Conservation (phyloP, 2,329 filamentous ascomycete species). For the Ophiostoma sp. region DNA sequence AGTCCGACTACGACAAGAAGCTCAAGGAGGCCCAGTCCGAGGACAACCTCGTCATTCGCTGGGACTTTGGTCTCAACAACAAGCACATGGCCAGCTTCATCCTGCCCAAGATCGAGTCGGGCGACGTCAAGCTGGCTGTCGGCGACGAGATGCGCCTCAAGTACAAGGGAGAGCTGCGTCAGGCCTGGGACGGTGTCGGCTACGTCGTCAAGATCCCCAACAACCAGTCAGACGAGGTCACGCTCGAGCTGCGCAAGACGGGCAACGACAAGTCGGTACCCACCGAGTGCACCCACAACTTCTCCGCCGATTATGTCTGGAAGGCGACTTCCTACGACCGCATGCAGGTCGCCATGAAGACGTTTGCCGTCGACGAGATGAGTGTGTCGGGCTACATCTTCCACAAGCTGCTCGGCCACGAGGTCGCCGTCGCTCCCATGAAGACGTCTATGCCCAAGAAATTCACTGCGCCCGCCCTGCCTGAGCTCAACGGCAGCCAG, state of each 20-base stretch:
- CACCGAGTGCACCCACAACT: slow-evolving; percentile 95
- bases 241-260: slow-evolving; percentile 88
- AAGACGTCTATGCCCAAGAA: slow-evolving; percentile 95
- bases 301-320: slow-evolving; percentile 98
- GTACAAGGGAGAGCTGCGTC: slow-evolving; percentile 90
- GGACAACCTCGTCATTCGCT: slow-evolving; percentile 89
- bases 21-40: slow-evolving; percentile 97
- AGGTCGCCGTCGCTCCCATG: slow-evolving; percentile 91
- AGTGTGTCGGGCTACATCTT: slow-evolving; percentile 99
- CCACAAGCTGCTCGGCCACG: slow-evolving; percentile 91
- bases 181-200: slow-evolving; percentile 94
- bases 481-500: slow-evolving; percentile 92
- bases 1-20: slow-evolving; percentile 98
- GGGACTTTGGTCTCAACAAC: slow-evolving; percentile 95
- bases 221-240: slow-evolving; percentile 97
- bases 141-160: slow-evolving; percentile 98
- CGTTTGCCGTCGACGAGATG: slow-evolving; percentile 95
- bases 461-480: slow-evolving; percentile 90
- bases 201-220: slow-evolving; percentile 99
- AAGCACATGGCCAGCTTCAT: slow-evolving; percentile 96
- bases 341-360: slow-evolving; percentile 99
- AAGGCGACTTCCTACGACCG: slow-evolving; percentile 99
- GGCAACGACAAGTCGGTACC: slow-evolving; percentile 95
- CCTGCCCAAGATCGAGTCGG: slow-evolving; percentile 93
- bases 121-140: slow-evolving; percentile 95